These are phyloP conservation scores for Cyberlindnera euphorbiiphila DNA, from an alignment of 805 yeast species.

Conservation along the genomic window DNA sequence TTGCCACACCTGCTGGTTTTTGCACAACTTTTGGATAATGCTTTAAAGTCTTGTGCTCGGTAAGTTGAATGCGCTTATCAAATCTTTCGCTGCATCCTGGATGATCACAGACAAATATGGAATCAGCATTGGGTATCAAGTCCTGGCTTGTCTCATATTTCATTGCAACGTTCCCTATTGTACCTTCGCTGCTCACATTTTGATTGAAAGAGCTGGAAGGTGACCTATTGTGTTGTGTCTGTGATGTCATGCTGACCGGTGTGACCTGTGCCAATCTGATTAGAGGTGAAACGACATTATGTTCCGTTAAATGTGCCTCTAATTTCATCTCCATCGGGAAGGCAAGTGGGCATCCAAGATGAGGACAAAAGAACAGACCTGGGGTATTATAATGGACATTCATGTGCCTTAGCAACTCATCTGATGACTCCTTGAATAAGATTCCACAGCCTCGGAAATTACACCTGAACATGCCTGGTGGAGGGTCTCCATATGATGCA, in stretches of 20 bases:
- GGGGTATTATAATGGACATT: conserved; percentile 10
- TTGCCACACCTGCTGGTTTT: too few relatives aligned
- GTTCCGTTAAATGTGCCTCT: conserved; percentile 1
- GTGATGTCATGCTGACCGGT: too few relatives aligned
- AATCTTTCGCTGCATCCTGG: background rate
- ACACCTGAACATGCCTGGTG: conserved; percentile 4
- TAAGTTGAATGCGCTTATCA: conserved; percentile 1
- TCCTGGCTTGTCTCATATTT: too few relatives aligned
- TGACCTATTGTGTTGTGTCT: too few relatives aligned
- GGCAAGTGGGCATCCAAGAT: conserved; percentile 3
- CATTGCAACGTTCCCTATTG: too few relatives aligned
- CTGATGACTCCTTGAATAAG: conserved; percentile 4
- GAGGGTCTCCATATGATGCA: background rate
- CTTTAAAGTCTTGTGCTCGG: conserved; percentile 1
- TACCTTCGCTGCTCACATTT: too few relatives aligned
- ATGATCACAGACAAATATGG: too few relatives aligned
- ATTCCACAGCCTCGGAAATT: conserved; percentile 8
- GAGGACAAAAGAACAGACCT: conserved; percentile 5
- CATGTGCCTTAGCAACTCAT: conserved; percentile 10
- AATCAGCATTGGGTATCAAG: too few relatives aligned
- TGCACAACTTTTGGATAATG: background rate
- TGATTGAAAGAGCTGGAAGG: too few relatives aligned
- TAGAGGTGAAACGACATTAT: background rate
- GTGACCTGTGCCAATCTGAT: background rate
- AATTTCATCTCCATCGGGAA: conserved; percentile 3